These are phyloP conservation scores for Metschnikowia lochheadii DNA, from an alignment of 805 yeast species.

Conservation along the genomic window DNA sequence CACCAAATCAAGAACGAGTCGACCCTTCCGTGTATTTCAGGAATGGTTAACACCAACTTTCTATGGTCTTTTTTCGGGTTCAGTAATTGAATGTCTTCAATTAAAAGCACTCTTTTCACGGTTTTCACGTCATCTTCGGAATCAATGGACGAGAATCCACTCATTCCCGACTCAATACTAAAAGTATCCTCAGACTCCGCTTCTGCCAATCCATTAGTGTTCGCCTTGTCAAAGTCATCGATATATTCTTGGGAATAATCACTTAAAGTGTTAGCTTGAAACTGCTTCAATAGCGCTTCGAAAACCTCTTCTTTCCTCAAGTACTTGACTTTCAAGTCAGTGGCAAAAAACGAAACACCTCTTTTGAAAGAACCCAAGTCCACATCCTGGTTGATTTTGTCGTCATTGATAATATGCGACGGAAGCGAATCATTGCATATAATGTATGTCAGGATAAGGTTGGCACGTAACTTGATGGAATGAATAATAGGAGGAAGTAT, in stretches of 20 bases:
- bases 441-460: constrained; percentile 29
- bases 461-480: constrained; percentile 24
- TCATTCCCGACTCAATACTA: constrained; percentile 23
- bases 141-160: constrained; percentile 10
- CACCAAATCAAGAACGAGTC: constrained; percentile 43
- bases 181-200: constrained; percentile 29
- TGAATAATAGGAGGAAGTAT: constrained; percentile 28
- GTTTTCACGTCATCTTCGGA: constrained; percentile 19
- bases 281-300: constrained; percentile 15
- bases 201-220: constrained; percentile 18
- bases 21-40: constrained; percentile 35
- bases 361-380: constrained; percentile 36
- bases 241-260: constrained; percentile 35
- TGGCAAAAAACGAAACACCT: constrained; percentile 32
- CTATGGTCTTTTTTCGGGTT: constrained; percentile 27
- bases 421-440: constrained; percentile 42
- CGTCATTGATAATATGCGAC: constrained; percentile 24
- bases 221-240: constrained; percentile 29
- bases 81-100: constrained; percentile 24
- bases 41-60: constrained; percentile 26
- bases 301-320: constrained; percentile 22
- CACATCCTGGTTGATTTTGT: constrained; percentile 21
- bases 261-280: constrained; percentile 36
- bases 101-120: constrained; percentile 31
- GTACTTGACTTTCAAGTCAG: constrained; percentile 21